phyloP scores from a whole-genome alignment of 2,329 filamentous ascomycete species.

The Fonsecaea pedrosoi region DNA sequence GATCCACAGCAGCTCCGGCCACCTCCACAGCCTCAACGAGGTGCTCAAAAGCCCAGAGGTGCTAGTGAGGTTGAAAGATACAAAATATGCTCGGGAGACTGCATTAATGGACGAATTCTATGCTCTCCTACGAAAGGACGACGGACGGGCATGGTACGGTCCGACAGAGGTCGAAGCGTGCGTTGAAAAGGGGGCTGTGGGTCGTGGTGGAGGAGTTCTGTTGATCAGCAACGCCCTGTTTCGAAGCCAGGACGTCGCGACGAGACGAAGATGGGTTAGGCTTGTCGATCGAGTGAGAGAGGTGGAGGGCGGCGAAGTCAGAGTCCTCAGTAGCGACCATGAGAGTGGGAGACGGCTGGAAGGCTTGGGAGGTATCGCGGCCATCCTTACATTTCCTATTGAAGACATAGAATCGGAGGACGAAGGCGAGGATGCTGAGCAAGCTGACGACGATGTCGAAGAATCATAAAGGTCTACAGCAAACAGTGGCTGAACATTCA shows the following conservation, averaged over 20 bases:
- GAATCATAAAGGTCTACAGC: constrained; percentile 17
- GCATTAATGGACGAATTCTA: constrained; percentile 84
- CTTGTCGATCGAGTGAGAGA: constrained; percentile 88
- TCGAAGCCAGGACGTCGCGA: constrained; percentile 77
- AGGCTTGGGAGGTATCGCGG: constrained; percentile 84
- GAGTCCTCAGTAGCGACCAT: constrained; percentile 90
- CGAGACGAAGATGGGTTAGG: constrained; percentile 78
- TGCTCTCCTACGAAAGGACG: constrained; percentile 77
- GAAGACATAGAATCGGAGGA: constrained; percentile 77
- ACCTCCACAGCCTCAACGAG: constrained; percentile 86
- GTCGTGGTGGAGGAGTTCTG: constrained; percentile 80
- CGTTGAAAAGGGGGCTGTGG: constrained; percentile 85
- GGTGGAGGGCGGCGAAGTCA: constrained; percentile 80
- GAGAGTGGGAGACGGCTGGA: constrained; percentile 89
- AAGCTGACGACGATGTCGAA: constrained; percentile 25
- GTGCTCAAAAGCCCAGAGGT: constrained; percentile 83
- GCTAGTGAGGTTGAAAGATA: constrained; percentile 77
- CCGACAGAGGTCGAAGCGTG: constrained; percentile 80
- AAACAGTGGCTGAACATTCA: background rate
- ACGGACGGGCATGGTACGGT: constrained; percentile 91
- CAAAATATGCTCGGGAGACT: constrained; percentile 86
- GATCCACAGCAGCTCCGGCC: constrained; percentile 83
- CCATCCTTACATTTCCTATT: constrained; percentile 87
- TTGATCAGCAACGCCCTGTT: constrained; percentile 89
- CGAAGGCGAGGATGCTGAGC: constrained; percentile 55